Evolutionary conservation across 305 asterid genomes (phyloP).

Genomic region (Withania somnifera): DNA sequence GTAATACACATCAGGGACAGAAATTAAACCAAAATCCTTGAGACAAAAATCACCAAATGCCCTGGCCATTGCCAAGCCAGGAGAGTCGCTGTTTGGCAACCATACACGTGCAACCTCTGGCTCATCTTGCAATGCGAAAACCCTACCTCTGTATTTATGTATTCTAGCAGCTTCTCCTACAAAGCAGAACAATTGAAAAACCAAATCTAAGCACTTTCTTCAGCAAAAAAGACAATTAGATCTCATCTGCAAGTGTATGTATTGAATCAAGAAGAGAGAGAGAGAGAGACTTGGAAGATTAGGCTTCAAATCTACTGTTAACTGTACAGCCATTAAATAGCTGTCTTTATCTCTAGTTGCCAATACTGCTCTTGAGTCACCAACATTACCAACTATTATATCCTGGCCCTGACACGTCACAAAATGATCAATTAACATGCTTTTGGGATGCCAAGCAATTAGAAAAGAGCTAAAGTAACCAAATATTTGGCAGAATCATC

Average conservation of each 20-base stretch:
- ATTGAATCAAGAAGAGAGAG: background rate
- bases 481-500: background rate
- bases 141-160: constrained; percentile 87
- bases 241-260: background rate
- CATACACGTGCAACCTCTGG: constrained; percentile 99
- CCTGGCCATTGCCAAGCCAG: constrained; percentile 98
- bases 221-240: background rate
- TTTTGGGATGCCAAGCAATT: background rate
- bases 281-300: constrained; percentile 72
- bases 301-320: constrained; percentile 93
- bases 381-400: constrained; percentile 84
- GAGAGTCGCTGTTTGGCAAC: constrained; percentile 95
- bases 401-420: constrained; percentile 52
- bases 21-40: constrained; percentile 90
- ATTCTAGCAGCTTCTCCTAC: constrained; percentile 95
- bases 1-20: constrained; percentile 87
- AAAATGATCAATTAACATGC: background rate
- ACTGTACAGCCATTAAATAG: constrained; percentile 61
- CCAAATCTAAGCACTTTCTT: background rate
- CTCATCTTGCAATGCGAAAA: constrained; percentile 94
- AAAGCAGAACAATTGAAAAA: background rate
- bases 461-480: background rate
- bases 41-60: constrained; percentile 98
- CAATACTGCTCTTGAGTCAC: constrained; percentile 92
- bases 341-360: constrained; percentile 67